phyloP scores from a whole-genome alignment of 352 stramenopile species.

The Pythium diclinum region DNA sequence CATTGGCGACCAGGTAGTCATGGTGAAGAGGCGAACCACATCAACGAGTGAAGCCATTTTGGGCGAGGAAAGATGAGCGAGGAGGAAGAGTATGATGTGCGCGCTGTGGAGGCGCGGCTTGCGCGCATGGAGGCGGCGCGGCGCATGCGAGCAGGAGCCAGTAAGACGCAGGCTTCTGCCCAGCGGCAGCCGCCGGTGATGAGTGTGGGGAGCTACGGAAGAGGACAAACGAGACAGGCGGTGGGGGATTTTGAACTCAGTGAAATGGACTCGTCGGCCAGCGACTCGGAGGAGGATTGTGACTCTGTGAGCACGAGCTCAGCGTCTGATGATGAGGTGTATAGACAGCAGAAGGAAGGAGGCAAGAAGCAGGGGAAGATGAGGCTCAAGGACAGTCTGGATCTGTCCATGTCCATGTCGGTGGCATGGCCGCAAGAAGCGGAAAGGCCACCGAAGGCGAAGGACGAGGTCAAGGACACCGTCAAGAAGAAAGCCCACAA shows the following conservation, averaged over 20 bases:
- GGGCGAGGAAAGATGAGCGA: constrained; percentile 7
- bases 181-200: neutral
- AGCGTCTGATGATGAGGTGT: constrained; percentile 18
- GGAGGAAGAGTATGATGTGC: constrained; percentile 42
- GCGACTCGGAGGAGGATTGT: constrained; percentile 23
- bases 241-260: constrained; percentile 37
- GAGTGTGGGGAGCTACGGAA: neutral
- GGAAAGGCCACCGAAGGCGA: neutral
- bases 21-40: neutral
- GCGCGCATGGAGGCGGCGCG: constrained; percentile 26
- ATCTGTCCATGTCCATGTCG: constrained; percentile 61
- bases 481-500: neutral
- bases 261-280: constrained; percentile 21
- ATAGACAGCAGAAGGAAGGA: neutral
- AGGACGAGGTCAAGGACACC: neutral
- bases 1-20: constrained; percentile 19
- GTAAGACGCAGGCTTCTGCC: neutral
- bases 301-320: constrained; percentile 16
- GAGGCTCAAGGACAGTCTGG: constrained; percentile 47
- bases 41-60: constrained; percentile 12
- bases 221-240: neutral
- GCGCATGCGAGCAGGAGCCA: neutral
- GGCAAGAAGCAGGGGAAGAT: neutral
- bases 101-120: constrained; percentile 37
- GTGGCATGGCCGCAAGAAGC: constrained; percentile 14